These are phyloP conservation scores for Colletotrichum liriopes DNA, from an alignment of 2,329 filamentous ascomycete species.

Conservation along the genomic window DNA sequence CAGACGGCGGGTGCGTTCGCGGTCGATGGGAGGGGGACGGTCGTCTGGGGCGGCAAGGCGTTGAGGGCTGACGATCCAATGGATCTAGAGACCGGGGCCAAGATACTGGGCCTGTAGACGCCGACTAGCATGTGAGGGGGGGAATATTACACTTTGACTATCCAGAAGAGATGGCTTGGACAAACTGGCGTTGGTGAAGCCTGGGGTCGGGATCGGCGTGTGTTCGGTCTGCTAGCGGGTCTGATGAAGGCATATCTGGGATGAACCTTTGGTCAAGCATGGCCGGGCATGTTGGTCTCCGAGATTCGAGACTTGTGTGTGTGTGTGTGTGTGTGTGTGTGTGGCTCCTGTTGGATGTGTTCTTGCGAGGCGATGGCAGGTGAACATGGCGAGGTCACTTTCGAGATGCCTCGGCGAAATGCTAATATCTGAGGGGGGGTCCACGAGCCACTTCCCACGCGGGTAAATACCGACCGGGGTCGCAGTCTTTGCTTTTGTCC, in stretches of 20 bases:
- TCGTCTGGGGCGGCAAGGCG: constrained; percentile 67
- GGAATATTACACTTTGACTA: not conserved
- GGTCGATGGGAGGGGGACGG: constrained; percentile 64
- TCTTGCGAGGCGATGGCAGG: too few species aligned
- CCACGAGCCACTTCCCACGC: not conserved
- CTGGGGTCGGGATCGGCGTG: not conserved
- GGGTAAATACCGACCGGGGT: not conserved
- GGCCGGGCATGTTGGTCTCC: not conserved
- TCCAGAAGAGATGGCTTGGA: not conserved
- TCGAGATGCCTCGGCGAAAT: not conserved
- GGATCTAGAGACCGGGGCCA: constrained; percentile 66
- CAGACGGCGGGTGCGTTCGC: constrained; percentile 69
- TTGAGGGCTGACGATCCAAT: constrained; percentile 65
- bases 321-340: not conserved
- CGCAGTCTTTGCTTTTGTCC: not conserved
- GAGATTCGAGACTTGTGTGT: not conserved
- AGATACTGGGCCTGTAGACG: constrained; percentile 49
- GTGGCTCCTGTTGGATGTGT: not conserved
- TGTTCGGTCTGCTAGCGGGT: not conserved
- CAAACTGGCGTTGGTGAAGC: not conserved
- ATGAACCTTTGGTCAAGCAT: not conserved
- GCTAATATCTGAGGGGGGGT: not conserved
- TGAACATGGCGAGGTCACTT: too few species aligned
- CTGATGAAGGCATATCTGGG: not conserved
- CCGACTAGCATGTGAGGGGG: not conserved